Base-by-base conservation (phyloP, 495 filamentous ascomycete species). In the Aspergillus funiculosus region DNA sequence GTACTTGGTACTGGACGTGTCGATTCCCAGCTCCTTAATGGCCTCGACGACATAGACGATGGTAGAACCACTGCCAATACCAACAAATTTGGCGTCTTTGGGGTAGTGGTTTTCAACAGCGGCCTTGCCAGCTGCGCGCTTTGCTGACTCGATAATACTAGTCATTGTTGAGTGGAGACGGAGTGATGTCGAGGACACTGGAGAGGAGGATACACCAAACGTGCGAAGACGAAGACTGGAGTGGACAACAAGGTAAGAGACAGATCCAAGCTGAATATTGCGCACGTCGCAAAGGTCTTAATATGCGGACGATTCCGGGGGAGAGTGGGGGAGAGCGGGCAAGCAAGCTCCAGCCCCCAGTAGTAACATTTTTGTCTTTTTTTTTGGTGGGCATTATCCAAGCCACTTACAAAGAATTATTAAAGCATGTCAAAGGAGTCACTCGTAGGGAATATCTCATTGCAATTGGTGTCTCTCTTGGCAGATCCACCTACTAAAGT, bases 11-110 rank as follows among this genome's bases (percentile, higher is more conserved):
- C 60, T 56, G n/a, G 72, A 64, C 37, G 77, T 75, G 46, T 76
- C 68, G 14, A 77, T 58, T 11, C 78, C 78, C 25, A 83, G 76
- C 18, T 78, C 79, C 51, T 83, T 82, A 67, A 98, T 98, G 28
- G 89, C 89, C 57, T 95, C 87, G 39, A 98, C 90, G 10, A 96
- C 92, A 66, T 95, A 94, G 55, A 94, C 81, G 25, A 98, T 88
- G 1, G 92, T 98, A 41, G 82, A 89, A 46, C 92, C 92, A 45
- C 84, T 90, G 43, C 92, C 92, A 64, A 98, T 97, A 52, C 92
- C 92, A 52, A 97, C 79, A 61, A 82, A 85, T 42, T 73, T 78
- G 59, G 82, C 83, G 41, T 73, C 54, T 37, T 81, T 71, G 31
- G 77, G 72, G 67, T 95, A 91, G 73, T 97, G 80, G 48, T 92